phyloP scores from a whole-genome alignment of 1,139 yeast species.

The Geotrichum cucujoidarum region DNA sequence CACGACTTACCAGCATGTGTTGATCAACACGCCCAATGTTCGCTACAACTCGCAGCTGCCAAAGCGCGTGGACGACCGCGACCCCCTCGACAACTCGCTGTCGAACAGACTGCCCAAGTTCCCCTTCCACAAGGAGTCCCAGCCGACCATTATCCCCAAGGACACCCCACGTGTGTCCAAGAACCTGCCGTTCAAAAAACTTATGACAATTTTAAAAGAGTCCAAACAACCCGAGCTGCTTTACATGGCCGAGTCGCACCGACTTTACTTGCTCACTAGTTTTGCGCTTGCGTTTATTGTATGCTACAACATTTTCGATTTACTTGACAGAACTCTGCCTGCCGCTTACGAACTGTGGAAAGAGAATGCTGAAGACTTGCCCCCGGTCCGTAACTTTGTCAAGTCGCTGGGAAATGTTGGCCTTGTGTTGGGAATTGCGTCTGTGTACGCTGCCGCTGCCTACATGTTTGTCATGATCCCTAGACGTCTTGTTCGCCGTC shows the following conservation, averaged over 20 bases:
- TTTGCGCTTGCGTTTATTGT: conserved; percentile 65
- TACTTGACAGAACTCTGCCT: conserved; percentile 53
- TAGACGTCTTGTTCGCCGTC: conserved; percentile 63
- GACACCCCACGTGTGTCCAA: conserved; percentile 58
- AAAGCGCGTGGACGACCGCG: conserved; percentile 25
- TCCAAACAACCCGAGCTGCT: conserved; percentile 65
- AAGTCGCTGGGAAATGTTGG: conserved; percentile 42
- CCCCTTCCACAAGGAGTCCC: conserved; percentile 60
- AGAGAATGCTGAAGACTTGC: conserved; percentile 47
- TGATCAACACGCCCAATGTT: neutral
- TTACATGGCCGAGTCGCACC: conserved; percentile 80
- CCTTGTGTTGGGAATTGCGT: conserved; percentile 40
- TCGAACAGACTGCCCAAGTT: conserved; percentile 46
- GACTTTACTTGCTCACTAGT: conserved; percentile 65
- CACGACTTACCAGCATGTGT: neutral
- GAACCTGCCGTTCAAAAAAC: conserved; percentile 55
- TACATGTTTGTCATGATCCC: conserved; percentile 50
- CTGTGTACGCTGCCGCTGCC: conserved; percentile 43
- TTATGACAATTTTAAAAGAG: conserved; percentile 54
- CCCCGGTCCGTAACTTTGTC: conserved; percentile 36
- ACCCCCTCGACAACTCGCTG: conserved; percentile 24
- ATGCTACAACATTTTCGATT: conserved; percentile 59
- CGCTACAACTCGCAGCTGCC: conserved; percentile 25
- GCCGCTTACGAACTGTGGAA: conserved; percentile 55
- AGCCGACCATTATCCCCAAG: conserved; percentile 63